Evolutionary conservation across 225 moss, liverwort and hornwort genomes (phyloP).

Genomic region (Pseudisothecium myosuroides): DNA sequence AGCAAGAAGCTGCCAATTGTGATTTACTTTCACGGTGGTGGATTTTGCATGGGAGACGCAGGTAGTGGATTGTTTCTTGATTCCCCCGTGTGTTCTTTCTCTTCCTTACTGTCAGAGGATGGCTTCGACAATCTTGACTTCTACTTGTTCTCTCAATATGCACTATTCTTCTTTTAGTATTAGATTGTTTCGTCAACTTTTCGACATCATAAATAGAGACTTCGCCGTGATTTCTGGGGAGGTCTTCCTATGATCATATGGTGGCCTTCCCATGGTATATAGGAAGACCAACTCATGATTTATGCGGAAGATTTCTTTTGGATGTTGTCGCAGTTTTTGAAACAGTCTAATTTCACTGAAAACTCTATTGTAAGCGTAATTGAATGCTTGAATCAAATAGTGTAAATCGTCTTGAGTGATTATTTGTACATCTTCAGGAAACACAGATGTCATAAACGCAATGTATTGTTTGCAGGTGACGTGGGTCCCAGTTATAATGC

Average conservation of each 20-base stretch:
- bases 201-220: background rate
- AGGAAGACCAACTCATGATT: background rate
- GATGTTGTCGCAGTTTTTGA: background rate
- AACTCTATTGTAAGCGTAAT: background rate
- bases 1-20: conserved; percentile 39
- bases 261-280: background rate
- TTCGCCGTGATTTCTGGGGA: background rate
- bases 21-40: conserved; percentile 60
- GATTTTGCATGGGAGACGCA: conserved; percentile 53
- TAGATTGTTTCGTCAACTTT: background rate
- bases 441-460: background rate
- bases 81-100: background rate
- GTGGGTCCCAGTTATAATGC: conserved; percentile 19
- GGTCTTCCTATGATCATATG: background rate
- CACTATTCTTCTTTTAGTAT: background rate
- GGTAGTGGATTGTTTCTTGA: background rate
- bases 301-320: background rate
- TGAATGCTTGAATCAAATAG: background rate
- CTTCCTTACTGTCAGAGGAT: background rate
- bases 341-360: background rate
- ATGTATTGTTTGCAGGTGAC: conserved; percentile 9
- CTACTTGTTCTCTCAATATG: background rate
- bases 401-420: background rate
- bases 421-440: background rate
- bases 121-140: background rate